These are phyloP conservation scores for Neolentinus lepideus DNA, from an alignment of 1,284 basidiomycete genomes.

Conservation along the genomic window DNA sequence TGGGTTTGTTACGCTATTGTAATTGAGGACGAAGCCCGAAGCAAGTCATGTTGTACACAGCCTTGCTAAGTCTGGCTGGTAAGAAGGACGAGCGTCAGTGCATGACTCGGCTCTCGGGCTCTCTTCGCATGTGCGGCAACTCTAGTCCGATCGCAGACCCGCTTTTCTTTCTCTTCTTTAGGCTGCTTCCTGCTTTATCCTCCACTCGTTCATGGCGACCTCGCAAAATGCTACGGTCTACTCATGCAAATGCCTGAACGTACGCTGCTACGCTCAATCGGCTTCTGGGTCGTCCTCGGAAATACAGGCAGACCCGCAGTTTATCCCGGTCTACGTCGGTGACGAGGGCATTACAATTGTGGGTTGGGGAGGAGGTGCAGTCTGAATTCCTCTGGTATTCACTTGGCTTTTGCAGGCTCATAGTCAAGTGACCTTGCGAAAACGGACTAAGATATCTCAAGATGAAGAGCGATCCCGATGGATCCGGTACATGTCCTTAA, in stretches of 20 bases:
- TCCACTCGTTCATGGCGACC: conserved; percentile 4
- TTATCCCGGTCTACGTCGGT: conserved; percentile 51
- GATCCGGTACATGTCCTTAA: conserved; percentile 54
- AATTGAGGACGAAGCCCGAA: not conserved
- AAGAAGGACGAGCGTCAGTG: not conserved
- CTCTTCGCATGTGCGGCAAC: not conserved
- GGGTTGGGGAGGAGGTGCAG: conserved; percentile 19
- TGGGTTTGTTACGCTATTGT: not conserved
- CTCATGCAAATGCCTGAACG: conserved; percentile 68
- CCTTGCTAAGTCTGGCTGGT: not conserved
- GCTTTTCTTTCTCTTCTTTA: not conserved
- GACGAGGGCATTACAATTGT: conserved; percentile 65
- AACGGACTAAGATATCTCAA: conserved; percentile 20
- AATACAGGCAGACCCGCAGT: conserved; percentile 34
- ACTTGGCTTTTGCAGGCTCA: conserved; percentile 39
- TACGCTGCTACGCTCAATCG: conserved; percentile 37
- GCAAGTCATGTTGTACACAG: not conserved
- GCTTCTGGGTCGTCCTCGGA: conserved; percentile 12
- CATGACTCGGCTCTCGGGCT: not conserved
- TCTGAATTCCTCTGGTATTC: conserved; percentile 10
- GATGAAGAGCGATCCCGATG: conserved; percentile 28
- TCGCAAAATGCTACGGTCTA: conserved; percentile 18
- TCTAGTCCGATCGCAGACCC: not conserved
- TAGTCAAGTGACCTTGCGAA: conserved; percentile 64
- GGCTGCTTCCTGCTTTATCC: not conserved